Conservation (phyloP, 2,329 filamentous ascomycete species). For the Verticillium dahliae region DNA sequence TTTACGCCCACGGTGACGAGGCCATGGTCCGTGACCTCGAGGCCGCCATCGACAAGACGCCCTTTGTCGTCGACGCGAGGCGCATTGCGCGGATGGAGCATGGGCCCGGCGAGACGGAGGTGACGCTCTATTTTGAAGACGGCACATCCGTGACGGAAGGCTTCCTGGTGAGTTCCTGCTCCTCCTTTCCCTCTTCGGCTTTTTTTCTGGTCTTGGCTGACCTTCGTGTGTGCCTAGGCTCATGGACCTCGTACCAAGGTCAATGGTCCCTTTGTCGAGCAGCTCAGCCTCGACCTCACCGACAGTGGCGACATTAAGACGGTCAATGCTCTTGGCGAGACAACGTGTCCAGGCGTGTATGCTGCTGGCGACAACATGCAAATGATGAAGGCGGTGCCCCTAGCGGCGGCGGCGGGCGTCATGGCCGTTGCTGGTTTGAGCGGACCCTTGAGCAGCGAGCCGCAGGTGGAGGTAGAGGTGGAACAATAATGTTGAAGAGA, state of each 20-base stretch:
- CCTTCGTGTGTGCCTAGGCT: conserved; percentile 9
- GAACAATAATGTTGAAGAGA: background rate
- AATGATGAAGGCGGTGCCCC: conserved; percentile 19
- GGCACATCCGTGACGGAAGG: conserved; percentile 27
- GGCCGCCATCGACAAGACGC: conserved; percentile 21
- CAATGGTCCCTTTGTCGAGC: conserved; percentile 32
- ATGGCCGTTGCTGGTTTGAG: conserved; percentile 20
- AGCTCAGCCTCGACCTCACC: conserved; percentile 35
- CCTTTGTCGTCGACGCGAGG: conserved; percentile 29
- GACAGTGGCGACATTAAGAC: conserved; percentile 35
- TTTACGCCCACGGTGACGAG: conserved; percentile 44
- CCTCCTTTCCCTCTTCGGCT: background rate
- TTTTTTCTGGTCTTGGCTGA: background rate
- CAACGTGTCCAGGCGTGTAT: conserved; percentile 43
- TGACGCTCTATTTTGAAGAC: conserved; percentile 31
- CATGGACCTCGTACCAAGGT: conserved; percentile 29
- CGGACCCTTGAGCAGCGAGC: conserved; percentile 5
- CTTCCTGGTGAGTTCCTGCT: conserved; percentile 24
- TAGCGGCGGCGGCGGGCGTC: conserved; percentile 20
- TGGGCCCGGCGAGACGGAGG: conserved; percentile 15
- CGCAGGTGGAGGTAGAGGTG: conserved; percentile 1
- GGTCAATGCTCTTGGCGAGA: conserved; percentile 37
- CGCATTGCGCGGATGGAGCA: conserved; percentile 22
- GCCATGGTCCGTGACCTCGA: conserved; percentile 21
- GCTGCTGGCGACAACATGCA: conserved; percentile 43